Base-by-base conservation (phyloP, 331 rosid genomes). In the Malus hybrid region DNA sequence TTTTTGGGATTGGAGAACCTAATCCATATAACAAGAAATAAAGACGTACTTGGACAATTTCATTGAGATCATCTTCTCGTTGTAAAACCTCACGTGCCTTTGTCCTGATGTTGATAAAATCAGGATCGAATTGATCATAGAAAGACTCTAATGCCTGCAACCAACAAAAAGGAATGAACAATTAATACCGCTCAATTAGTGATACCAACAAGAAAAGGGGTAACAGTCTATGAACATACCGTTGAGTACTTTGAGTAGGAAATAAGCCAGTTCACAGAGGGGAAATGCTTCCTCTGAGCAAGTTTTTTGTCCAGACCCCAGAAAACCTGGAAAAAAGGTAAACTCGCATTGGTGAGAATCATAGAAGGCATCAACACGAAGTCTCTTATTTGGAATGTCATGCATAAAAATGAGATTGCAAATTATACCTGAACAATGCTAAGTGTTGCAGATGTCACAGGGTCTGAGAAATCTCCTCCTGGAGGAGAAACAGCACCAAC, bases 401-500 rank as follows among this genome's bases (percentile, higher is more conserved):
- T 66, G 34, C 31, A 56, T 60, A 55, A 71, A 52, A 31, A 61
- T 15, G 16, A n/a, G 4, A 77, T 50, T 34, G 28, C 18, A 76
- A 79, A 70, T 46, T 79, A 64, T 84, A 92, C 99, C 99, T 94
- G 99, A 69, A 94, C 99, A 20, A 92, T 94, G 80, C 99, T 89
- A 86, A 94, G 99, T 65, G 99, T 94, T 76, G 99, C 99, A 83
- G 99, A 92, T 67, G 99, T 94, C 79, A 94, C 99, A 0, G 99
- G 99, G 84, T 94, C 99, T 67, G 99, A 94, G 85, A 94, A 94
- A 83, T 94, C 99, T 71, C 99, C 99, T 80, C 97, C 99, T 57
- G 99, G 99, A 29, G 99, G 99, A 60, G 99, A 94, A 83, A 94
- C 99, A 74, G 99, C 99, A 81, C 99, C 99, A 59, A 94, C 99